Percentiles rank a stretch among this genome's conserved stretches.
Evolutionary conservation across 2,329 filamentous ascomycete species (phyloP).

Genomic region (Botrytis elliptica): DNA sequence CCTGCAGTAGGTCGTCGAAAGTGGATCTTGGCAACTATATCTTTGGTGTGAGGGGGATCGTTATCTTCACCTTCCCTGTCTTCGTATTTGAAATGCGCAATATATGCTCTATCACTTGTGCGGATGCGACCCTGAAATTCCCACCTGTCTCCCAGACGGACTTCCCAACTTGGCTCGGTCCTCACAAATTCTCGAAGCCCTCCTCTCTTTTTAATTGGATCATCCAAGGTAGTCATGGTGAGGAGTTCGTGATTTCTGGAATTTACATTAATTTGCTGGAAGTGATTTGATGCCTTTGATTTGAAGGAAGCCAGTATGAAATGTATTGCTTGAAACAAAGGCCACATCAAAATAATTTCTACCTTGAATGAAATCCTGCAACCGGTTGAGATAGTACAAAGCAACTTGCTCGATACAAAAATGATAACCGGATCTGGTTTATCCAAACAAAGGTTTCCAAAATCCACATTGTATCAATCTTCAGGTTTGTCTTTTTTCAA

Average conservation of each 20-base stretch:
- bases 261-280: background rate
- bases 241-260: background rate
- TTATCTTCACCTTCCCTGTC: background rate
- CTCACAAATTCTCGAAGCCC: background rate
- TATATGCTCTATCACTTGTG: background rate
- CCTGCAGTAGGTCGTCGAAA: background rate
- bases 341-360: background rate
- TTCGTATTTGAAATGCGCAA: background rate
- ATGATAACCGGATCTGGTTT: background rate
- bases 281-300: background rate
- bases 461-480: background rate
- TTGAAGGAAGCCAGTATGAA: background rate
- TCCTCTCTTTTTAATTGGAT: background rate
- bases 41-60: background rate
- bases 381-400: constrained; percentile 2
- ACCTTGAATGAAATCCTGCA: background rate
- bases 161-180: background rate
- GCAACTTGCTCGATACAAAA: background rate
- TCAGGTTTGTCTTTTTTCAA: background rate
- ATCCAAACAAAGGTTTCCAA: background rate
- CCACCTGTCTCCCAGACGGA: background rate
- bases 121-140: background rate
- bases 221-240: background rate
- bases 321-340: constrained; percentile 5
- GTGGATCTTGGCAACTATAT: background rate